Base-by-base conservation (phyloP, 345 rosid genomes). In the Anastatica hierochuntica region DNA sequence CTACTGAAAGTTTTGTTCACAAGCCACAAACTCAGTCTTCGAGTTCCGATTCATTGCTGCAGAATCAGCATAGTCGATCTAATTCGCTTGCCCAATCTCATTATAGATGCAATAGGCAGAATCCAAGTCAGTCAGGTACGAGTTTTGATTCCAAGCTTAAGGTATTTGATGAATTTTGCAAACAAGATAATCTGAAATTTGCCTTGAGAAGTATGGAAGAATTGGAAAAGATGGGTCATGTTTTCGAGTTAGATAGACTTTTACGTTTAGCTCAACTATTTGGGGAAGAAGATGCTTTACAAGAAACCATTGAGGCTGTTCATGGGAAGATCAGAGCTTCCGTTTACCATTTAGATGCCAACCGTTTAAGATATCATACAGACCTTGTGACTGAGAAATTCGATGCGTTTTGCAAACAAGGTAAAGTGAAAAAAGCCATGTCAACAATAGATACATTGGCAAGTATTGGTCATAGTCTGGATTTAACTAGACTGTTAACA, bases 361-460 rank as follows among this genome's bases (percentile, higher is more conserved):
- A 79, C 46, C 9, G 39, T 35, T 4, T 63, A 19, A 63, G 11
- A 13, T 39, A 39, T 55, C 12, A 47, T 7, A 47, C 56, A 2
- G 62, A 63, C 0, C 0, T 21, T 0, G 8, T 31, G 43, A 0
- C 55, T 1, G 69, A 77, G 51, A 76, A 75, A 67, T 59, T 84
- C 31, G 87, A 87, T 70, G 44, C 35, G 18, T 76, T 82, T 38
- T 72, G 84, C 66, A 58, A 50, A 43, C 78, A 79, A 27, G 77
- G 72, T 26, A 82, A 84, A 50, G 70, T 79, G 42, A 76, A 74
- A 70, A 85, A 79, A 68, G 85, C 85, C 1, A 14, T 82, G 18
- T 72, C 72, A 57, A 55, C 72, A 55, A 49, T 78, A 64, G 66
- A 51, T 34, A 65, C 63, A 53, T 66, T 90, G 53, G 78, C 63